Conservation (phyloP, 2,329 filamentous ascomycete species). For the Colletotrichum horii region DNA sequence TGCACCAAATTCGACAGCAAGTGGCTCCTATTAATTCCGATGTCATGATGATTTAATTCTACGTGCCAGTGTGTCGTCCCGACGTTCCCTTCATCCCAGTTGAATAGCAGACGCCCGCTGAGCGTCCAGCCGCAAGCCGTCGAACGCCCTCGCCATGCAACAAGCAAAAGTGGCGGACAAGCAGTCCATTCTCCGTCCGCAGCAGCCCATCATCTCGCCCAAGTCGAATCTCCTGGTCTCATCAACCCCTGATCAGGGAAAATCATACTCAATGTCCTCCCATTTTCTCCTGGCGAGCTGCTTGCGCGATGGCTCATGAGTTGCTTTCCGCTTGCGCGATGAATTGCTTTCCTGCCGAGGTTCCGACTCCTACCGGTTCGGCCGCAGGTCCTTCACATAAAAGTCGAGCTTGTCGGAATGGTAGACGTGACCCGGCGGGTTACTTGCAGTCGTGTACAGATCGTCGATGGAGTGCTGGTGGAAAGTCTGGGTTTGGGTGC, state of each 20-base stretch:
- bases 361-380: slow-evolving; percentile 25
- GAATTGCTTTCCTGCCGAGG: background rate
- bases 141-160: slow-evolving; percentile 19
- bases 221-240: background rate
- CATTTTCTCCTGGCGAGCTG: background rate
- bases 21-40: background rate
- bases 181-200: background rate
- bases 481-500: slow-evolving; percentile 80
- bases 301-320: background rate
- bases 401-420: slow-evolving; percentile 71
- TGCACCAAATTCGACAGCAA: background rate
- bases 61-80: background rate
- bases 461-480: slow-evolving; percentile 74
- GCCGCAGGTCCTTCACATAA: slow-evolving; percentile 60
- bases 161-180: background rate
- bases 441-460: slow-evolving; percentile 77
- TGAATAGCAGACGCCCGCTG: background rate
- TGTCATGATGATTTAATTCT: background rate
- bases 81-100: background rate
- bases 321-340: background rate
- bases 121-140: background rate
- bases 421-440: slow-evolving; percentile 72
- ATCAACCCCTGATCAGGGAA: background rate
- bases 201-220: background rate
- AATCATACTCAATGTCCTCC: background rate